phyloP scores from a whole-genome alignment of 768 basidiomycete species.

The Kwoniella sp. region DNA sequence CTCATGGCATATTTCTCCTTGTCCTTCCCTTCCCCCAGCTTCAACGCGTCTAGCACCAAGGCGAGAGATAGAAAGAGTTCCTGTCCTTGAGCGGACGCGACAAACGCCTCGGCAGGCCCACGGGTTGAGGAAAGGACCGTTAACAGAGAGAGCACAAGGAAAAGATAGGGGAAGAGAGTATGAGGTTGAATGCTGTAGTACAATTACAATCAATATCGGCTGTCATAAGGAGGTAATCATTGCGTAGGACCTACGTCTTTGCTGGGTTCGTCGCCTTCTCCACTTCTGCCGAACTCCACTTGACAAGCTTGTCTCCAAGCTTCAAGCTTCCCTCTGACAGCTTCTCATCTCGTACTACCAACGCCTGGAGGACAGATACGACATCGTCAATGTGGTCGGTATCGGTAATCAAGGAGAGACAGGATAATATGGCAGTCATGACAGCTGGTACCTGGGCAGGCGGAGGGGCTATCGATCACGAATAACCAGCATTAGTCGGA shows the following conservation, averaged over 20 bases:
- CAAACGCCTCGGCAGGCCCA: slow-evolving; percentile 24
- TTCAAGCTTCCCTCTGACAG: slow-evolving; percentile 61
- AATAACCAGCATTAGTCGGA: background rate
- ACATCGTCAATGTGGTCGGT: slow-evolving; percentile 41
- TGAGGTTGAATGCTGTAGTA: slow-evolving; percentile 32
- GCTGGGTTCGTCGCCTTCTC: slow-evolving; percentile 63
- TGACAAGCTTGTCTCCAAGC: slow-evolving; percentile 68
- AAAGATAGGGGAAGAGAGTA: slow-evolving; percentile 39
- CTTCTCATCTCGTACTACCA: slow-evolving; percentile 45
- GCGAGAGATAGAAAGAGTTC: slow-evolving; percentile 45
- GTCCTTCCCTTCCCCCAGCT: slow-evolving; percentile 21
- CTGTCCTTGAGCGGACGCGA: slow-evolving; percentile 29
- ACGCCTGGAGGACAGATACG: slow-evolving; percentile 34
- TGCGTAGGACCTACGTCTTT: slow-evolving; percentile 64
- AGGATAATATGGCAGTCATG: slow-evolving; percentile 27
- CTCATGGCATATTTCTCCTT: slow-evolving; percentile 38
- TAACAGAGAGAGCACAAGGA: slow-evolving; percentile 33
- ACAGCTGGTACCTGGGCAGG: slow-evolving; percentile 33
- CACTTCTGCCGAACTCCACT: slow-evolving; percentile 74
- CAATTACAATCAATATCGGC: background rate
- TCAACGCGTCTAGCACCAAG: slow-evolving; percentile 45
- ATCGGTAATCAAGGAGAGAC: slow-evolving; percentile 32
- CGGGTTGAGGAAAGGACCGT: slow-evolving; percentile 31
- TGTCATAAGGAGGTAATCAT: background rate
- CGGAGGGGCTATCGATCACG: slow-evolving; percentile 39